phyloP scores from a whole-genome alignment of 2,329 filamentous ascomycete species.

The Colletotrichum sp. region DNA sequence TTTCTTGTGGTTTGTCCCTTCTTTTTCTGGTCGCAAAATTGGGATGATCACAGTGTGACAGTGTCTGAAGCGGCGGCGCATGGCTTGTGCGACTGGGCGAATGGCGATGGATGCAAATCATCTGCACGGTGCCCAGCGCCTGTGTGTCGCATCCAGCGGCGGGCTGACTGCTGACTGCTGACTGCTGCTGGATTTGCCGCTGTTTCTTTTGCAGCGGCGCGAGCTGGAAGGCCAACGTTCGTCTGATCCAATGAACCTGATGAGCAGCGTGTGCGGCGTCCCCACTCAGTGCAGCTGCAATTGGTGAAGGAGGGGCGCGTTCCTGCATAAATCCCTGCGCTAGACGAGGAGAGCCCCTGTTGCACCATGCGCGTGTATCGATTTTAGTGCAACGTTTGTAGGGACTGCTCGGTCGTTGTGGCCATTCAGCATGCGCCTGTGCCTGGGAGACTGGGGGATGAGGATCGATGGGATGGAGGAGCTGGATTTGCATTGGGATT shows the following conservation, averaged over 20 bases:
- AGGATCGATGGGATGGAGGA: background rate
- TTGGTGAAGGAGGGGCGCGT: slow-evolving; percentile 17
- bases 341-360: slow-evolving; percentile 12
- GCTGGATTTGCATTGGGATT: background rate
- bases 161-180: background rate
- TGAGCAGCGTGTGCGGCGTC: background rate
- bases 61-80: background rate
- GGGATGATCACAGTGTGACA: slow-evolving; percentile 4
- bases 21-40: background rate
- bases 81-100: background rate
- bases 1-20: background rate
- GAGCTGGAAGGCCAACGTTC: background rate
- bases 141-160: background rate
- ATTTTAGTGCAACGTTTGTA: slow-evolving; percentile 17
- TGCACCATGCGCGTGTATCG: slow-evolving; percentile 5
- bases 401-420: slow-evolving; percentile 1
- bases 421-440: slow-evolving; percentile 14
- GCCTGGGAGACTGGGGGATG: background rate
- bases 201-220: background rate
- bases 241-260: background rate
- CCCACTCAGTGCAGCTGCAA: background rate
- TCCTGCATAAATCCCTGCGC: slow-evolving; percentile 21
- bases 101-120: background rate
- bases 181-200: background rate
- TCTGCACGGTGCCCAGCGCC: background rate